Evolutionary conservation across 192 early-diverging fungal genomes (phyloP).

Genomic region (Nowakowskiella sp.): DNA sequence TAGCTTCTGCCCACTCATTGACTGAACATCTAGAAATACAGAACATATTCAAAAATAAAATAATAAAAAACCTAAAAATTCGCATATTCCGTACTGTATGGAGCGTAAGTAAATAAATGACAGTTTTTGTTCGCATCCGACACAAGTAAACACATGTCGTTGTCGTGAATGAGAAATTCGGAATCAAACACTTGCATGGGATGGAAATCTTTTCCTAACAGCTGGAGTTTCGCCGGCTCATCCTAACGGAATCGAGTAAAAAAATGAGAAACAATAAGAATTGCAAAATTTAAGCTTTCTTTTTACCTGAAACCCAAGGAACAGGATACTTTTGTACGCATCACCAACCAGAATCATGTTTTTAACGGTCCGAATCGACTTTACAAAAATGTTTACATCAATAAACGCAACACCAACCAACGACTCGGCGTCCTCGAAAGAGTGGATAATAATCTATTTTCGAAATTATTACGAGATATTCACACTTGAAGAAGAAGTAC

Average conservation of each 20-base stretch:
- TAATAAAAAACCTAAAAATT: not conserved
- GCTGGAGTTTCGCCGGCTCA: constrained; percentile 77
- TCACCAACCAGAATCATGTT: constrained; percentile 85
- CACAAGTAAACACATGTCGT: constrained; percentile 63
- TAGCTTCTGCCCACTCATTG: constrained; percentile 78
- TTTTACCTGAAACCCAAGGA: constrained; percentile 86
- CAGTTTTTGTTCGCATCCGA: constrained; percentile 78
- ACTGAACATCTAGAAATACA: constrained; percentile 63
- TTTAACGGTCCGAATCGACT: constrained; percentile 69
- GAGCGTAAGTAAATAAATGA: constrained; percentile 76
- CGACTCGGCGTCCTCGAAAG: constrained; percentile 64
- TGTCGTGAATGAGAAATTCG: constrained; percentile 74
- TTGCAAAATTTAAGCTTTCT: not conserved
- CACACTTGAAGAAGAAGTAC: constrained; percentile 6
- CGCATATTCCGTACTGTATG: constrained; percentile 59
- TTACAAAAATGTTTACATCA: constrained; percentile 87
- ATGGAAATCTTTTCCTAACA: constrained; percentile 85
- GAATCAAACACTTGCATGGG: constrained; percentile 62
- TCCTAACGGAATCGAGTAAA: constrained; percentile 45
- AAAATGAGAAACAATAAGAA: constrained; percentile 5
- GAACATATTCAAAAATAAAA: constrained; percentile 2
- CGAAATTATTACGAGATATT: constrained; percentile 5
- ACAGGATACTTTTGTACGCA: constrained; percentile 76
- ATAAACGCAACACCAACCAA: constrained; percentile 89
- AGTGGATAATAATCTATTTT: constrained; percentile 66